Percentiles rank a stretch among this genome's conserved stretches.
Conservation (phyloP, 805 yeast species). For the Suhomyces pyralidae region DNA sequence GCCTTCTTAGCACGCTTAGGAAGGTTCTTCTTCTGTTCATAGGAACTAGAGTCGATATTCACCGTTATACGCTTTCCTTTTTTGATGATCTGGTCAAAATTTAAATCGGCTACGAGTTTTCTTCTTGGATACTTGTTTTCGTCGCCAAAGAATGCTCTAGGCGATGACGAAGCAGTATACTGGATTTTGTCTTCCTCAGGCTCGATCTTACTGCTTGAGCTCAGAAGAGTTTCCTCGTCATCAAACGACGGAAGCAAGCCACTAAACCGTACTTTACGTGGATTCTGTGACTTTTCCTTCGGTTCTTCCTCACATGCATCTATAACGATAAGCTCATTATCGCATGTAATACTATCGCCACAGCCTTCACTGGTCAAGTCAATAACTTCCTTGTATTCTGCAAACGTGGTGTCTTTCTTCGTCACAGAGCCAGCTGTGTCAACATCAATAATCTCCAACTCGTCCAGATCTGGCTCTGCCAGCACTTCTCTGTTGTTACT, state of each 20-base stretch:
- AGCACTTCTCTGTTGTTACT: slow-evolving; percentile 17
- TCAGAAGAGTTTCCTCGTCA: background rate
- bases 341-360: slow-evolving; percentile 1
- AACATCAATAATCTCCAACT: slow-evolving; percentile 36
- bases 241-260: slow-evolving; percentile 18
- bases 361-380: slow-evolving; percentile 13
- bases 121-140: slow-evolving; percentile 20
- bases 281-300: slow-evolving; percentile 1
- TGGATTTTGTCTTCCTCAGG: slow-evolving; percentile 14
- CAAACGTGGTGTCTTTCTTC: background rate
- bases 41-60: background rate
- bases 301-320: slow-evolving; percentile 19
- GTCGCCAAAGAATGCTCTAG: slow-evolving; percentile 24
- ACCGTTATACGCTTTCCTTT: slow-evolving; percentile 12
- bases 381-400: slow-evolving; percentile 9
- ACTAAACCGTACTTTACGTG: slow-evolving; percentile 9
- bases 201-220: background rate
- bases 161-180: slow-evolving; percentile 24
- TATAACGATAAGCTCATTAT: slow-evolving; percentile 18
- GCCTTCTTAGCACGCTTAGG: background rate
- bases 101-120: slow-evolving; percentile 27
- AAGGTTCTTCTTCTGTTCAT: background rate
- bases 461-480: slow-evolving; percentile 44
- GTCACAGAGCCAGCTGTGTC: slow-evolving; percentile 5
- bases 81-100: slow-evolving; percentile 26